Conservation (phyloP, 2,329 filamentous ascomycete species). For the Balansia obtecta region DNA sequence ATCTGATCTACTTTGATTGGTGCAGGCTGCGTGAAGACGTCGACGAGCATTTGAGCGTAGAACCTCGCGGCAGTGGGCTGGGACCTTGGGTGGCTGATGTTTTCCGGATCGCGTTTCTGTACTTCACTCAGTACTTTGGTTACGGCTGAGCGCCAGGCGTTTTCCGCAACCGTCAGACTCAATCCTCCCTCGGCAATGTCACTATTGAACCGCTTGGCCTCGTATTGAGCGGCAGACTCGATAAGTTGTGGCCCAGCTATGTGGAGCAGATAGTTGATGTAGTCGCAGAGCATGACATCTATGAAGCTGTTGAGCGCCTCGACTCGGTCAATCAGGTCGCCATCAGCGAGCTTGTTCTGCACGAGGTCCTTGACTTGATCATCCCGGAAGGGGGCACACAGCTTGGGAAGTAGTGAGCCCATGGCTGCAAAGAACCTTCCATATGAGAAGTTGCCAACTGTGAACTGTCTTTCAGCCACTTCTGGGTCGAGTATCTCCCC, state of each 20-base stretch:
- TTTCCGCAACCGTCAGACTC: constrained; percentile 46
- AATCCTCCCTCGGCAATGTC: constrained; percentile 45
- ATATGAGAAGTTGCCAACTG: constrained; percentile 64
- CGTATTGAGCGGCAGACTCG: constrained; percentile 59
- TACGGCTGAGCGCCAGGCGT: constrained; percentile 53
- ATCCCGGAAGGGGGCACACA: constrained; percentile 73
- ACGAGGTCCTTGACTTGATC: constrained; percentile 58
- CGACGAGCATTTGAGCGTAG: constrained; percentile 64
- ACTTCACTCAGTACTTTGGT: constrained; percentile 53
- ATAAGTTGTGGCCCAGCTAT: constrained; percentile 60
- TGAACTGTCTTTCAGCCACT: constrained; percentile 56
- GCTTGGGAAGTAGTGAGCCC: constrained; percentile 60
- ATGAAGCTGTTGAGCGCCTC: constrained; percentile 65
- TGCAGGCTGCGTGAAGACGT: constrained; percentile 58
- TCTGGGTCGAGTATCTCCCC: constrained; percentile 64
- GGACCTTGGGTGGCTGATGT: constrained; percentile 47
- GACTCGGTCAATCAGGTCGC: constrained; percentile 61
- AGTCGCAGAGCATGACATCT: constrained; percentile 67
- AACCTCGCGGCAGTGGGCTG: constrained; percentile 57
- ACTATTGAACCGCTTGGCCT: constrained; percentile 57
- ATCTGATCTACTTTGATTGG: constrained; percentile 41
- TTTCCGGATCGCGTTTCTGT: constrained; percentile 56
- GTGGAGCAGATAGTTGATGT: constrained; percentile 69
- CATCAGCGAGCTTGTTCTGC: constrained; percentile 45
- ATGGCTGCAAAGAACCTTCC: constrained; percentile 70